Percentiles rank a stretch among this genome's conserved stretches.
Evolutionary conservation across 108 stramenopile species (phyloP).

Genomic region (Craspedostauros australis): DNA sequence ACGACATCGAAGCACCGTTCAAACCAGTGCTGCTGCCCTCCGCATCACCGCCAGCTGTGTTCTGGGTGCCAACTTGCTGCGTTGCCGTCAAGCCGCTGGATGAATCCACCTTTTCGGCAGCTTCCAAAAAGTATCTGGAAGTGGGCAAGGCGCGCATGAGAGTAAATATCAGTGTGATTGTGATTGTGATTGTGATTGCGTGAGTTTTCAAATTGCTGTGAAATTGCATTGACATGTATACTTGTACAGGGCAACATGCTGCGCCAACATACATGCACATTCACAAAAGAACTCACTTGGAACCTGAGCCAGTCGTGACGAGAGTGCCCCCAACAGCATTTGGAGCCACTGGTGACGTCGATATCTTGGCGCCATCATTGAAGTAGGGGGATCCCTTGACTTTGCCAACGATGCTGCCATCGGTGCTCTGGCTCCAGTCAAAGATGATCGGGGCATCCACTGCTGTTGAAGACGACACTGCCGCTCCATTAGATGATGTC

Average conservation of each 20-base stretch:
- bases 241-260: no score
- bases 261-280: neutral
- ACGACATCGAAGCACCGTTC: no score
- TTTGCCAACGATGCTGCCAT: conserved; percentile 48
- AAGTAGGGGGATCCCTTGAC: conserved; percentile 32
- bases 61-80: neutral
- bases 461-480: neutral
- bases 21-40: no score
- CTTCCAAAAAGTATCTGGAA: conserved; percentile 21
- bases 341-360: conserved; percentile 2
- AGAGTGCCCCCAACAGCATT: conserved; percentile 24
- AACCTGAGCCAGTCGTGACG: conserved; percentile 40
- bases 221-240: no score
- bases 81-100: neutral
- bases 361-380: conserved; percentile 14
- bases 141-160: neutral
- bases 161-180: neutral
- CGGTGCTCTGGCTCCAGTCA: conserved; percentile 41
- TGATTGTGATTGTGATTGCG: no score
- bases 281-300: conserved; percentile 13
- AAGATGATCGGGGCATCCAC: conserved; percentile 46
- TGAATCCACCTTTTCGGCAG: neutral
- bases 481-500: neutral
- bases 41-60: no score
- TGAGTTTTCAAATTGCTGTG: no score